Base-by-base conservation (phyloP, 1,139 yeast species). In the Geotrichum europaeum region DNA sequence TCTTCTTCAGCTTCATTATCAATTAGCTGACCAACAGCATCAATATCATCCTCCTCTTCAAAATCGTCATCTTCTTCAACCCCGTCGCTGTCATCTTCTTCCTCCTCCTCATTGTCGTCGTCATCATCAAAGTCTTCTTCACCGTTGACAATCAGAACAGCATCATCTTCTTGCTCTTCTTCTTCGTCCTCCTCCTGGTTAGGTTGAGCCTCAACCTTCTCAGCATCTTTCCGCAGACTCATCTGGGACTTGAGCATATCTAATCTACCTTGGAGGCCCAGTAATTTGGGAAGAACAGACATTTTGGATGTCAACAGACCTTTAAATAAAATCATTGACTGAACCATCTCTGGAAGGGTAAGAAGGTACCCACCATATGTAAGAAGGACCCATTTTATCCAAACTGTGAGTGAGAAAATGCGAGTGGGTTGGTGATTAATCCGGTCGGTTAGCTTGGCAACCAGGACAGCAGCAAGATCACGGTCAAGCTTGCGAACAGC, bases 371-470 rank as follows among this genome's bases (percentile, higher is more conserved):
- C 92, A 49, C 98, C 99, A 72, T 94, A 99, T 50, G 88, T 84
- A 54, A 94, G 86, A 69, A 94, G 79, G 57, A 92, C 86, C 95
- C 97, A 92, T 72, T 91, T 89, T 65, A 92, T 85, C 99, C 99
- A 94, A 56, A 84, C 80, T 65, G 87, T 86, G 65, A 94, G 78
- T 63, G 85, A 86, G 49, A 87, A 89, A 65, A 90, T 91, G 66
- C 90, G 82, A 62, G 79, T 76, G 7, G 84, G 82, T 34, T 80
- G 78, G 68, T 95, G 82, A 10, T 92, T 86, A 62, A 90, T 83
- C 72, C 89, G 83, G 71, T 91, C 96, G 1, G 96, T 91, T 45
- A 94, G 76, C 68, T 92, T 81, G 70, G 91, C 96, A 65, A 94
- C 78, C 52, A 94, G 78, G 10, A 82, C 73, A 15, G 90, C 89